Conservation (phyloP, 495 filamentous ascomycete species). For the Jackrogersella minutella region DNA sequence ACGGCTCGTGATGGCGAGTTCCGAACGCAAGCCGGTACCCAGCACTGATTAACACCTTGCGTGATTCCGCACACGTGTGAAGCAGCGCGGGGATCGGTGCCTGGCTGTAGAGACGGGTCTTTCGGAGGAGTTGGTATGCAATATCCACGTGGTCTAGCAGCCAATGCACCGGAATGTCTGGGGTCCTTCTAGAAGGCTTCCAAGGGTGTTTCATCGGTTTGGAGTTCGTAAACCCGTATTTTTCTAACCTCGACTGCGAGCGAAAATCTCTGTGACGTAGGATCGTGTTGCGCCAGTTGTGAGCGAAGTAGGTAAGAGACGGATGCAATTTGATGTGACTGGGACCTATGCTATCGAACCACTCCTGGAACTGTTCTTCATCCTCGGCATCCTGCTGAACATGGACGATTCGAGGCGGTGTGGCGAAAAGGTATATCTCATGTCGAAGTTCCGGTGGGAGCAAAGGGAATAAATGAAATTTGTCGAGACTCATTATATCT, state of each 20-base stretch:
- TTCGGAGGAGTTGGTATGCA: neutral
- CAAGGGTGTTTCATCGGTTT: too few species aligned
- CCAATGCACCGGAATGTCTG: conserved; percentile 14
- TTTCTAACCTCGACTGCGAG: too few species aligned
- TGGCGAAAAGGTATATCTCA: conserved; percentile 18
- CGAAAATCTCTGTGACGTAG: too few species aligned
- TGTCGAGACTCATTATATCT: neutral
- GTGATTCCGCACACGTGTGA: conserved; percentile 32
- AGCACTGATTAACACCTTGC: conserved; percentile 7
- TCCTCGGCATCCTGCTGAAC: neutral
- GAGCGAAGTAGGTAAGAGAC: conserved; percentile 5
- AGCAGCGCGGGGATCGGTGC: conserved; percentile 33
- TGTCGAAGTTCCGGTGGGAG: conserved; percentile 20
- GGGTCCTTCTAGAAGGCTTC: neutral
- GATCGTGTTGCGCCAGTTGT: conserved; percentile 1
- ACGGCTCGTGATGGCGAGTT: conserved; percentile 17
- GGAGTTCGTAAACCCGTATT: too few species aligned
- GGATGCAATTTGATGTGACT: neutral
- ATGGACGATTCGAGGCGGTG: conserved; percentile 28
- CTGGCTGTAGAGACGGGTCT: conserved; percentile 15
- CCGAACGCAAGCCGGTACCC: conserved; percentile 35
- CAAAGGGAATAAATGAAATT: conserved; percentile 17
- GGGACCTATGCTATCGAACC: neutral
- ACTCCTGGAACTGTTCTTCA: neutral
- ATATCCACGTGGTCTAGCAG: neutral